Conservation (phyloP, 2,329 filamentous ascomycete genomes). For the Botrytis byssoidea region DNA sequence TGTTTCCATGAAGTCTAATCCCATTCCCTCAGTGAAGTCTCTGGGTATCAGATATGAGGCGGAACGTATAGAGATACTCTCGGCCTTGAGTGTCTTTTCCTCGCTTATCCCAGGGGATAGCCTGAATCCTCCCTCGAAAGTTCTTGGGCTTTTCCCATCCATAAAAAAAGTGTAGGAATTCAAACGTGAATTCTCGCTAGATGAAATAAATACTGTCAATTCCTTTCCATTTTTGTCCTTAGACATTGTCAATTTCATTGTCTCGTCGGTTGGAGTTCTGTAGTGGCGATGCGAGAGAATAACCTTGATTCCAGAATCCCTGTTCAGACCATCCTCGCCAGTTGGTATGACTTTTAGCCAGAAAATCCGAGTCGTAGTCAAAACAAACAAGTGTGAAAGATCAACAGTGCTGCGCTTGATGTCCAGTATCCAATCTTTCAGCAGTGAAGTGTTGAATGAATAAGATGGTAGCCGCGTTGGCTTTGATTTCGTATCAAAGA, state of each 20-base stretch:
- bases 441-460: conserved; percentile 25
- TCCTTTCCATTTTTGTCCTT: conserved; percentile 30
- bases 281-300: conserved; percentile 49
- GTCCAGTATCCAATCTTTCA: conserved; percentile 56
- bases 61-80: conserved; percentile 1
- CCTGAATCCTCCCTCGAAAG: conserved; percentile 30
- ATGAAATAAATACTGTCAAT: conserved; percentile 29
- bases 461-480: conserved; percentile 28
- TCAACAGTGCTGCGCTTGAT: conserved; percentile 49
- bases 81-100: background rate
- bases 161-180: conserved; percentile 35
- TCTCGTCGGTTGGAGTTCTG: conserved; percentile 41
- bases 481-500: conserved; percentile 35
- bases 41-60: conserved; percentile 1
- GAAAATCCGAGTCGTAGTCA: conserved; percentile 45
- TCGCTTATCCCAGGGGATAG: conserved; percentile 19
- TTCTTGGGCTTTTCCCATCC: conserved; percentile 18
- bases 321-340: conserved; percentile 22
- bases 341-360: conserved; percentile 35
- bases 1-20: conserved; percentile 37
- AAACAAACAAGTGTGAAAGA: conserved; percentile 53
- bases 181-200: conserved; percentile 29
- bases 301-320: conserved; percentile 32
- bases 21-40: conserved; percentile 17
- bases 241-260: conserved; percentile 43